Percentiles rank a stretch among this genome's conserved stretches.
Evolutionary conservation across 2,329 filamentous ascomycete species (phyloP).

Genomic region (Fusarium falciforme): DNA sequence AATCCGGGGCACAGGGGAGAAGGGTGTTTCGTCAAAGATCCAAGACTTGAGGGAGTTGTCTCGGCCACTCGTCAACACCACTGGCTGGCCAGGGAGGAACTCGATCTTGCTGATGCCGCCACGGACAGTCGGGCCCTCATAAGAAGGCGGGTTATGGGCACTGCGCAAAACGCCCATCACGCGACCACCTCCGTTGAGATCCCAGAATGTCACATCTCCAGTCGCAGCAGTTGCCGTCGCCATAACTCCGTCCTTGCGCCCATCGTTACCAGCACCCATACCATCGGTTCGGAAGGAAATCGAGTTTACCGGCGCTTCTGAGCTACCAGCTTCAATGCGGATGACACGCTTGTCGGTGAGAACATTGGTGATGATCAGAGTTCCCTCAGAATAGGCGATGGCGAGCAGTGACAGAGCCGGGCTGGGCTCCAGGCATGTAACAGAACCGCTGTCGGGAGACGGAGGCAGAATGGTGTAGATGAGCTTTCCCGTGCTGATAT

Average conservation of each 20-base stretch:
- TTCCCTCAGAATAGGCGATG: constrained; percentile 85
- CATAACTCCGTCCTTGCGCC: constrained; percentile 89
- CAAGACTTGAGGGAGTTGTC: constrained; percentile 96
- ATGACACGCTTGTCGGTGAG: constrained; percentile 80
- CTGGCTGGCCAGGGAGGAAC: constrained; percentile 88
- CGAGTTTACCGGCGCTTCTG: constrained; percentile 76
- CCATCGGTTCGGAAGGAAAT: constrained; percentile 94
- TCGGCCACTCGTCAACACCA: constrained; percentile 88
- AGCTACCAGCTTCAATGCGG: constrained; percentile 72
- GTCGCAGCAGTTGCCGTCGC: constrained; percentile 83
- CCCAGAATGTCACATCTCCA: constrained; percentile 96
- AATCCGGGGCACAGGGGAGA: constrained; percentile 85
- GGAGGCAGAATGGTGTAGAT: constrained; percentile 90
- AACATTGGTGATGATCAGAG: constrained; percentile 84
- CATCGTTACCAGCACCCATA: constrained; percentile 87
- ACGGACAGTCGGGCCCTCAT: constrained; percentile 64
- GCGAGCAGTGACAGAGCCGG: constrained; percentile 88
- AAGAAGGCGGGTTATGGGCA: constrained; percentile 82
- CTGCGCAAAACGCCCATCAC: constrained; percentile 88
- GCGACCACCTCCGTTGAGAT: constrained; percentile 88
- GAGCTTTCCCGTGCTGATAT: constrained; percentile 89
- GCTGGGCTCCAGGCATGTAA: constrained; percentile 88
- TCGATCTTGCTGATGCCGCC: constrained; percentile 89
- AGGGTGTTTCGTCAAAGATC: constrained; percentile 95
- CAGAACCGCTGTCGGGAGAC: constrained; percentile 76